Percentiles rank a stretch among this genome's conserved stretches.
Evolutionary conservation across 2,329 filamentous ascomycete species (phyloP).

Genomic region (Fusarium scirpi): DNA sequence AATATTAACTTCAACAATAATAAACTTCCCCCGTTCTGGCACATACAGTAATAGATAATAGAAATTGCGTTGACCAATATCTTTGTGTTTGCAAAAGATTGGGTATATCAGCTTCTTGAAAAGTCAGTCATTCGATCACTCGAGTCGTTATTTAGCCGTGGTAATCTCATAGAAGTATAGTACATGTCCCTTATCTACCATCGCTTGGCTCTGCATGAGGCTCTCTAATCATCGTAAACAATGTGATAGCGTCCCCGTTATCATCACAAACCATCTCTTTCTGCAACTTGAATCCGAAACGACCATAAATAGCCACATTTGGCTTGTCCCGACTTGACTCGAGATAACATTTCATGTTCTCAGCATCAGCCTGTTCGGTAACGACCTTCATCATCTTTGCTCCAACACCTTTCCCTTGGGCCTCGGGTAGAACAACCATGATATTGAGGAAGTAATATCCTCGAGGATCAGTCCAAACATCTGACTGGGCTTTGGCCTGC

Average conservation of each 20-base stretch:
- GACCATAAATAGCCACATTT: slow-evolving; percentile 77
- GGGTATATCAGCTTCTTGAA: too few species aligned
- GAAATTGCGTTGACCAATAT: too few species aligned
- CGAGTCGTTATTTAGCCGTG: too few species aligned
- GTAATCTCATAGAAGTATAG: too few species aligned
- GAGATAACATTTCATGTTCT: slow-evolving; percentile 75
- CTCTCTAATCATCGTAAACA: slow-evolving; percentile 63
- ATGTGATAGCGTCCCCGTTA: slow-evolving; percentile 65
- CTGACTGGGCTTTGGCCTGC: slow-evolving; percentile 70
- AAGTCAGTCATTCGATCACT: too few species aligned
- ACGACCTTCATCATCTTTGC: slow-evolving; percentile 73
- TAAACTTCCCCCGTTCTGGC: too few species aligned
- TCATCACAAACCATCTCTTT: slow-evolving; percentile 77
- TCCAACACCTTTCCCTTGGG: slow-evolving; percentile 75
- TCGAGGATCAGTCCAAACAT: slow-evolving; percentile 72
- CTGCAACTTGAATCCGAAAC: slow-evolving; percentile 74
- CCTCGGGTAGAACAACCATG: slow-evolving; percentile 73
- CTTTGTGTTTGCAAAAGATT: too few species aligned
- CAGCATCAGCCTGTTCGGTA: slow-evolving; percentile 70
- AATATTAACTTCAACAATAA: too few species aligned
- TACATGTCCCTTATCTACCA: neutral
- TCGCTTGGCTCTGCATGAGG: slow-evolving; percentile 35
- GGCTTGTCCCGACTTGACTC: slow-evolving; percentile 76
- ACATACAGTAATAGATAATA: too few species aligned
- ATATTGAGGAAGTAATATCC: slow-evolving; percentile 85